Conservation (phyloP, 345 rosid species). For the Cardamine occulta region DNA sequence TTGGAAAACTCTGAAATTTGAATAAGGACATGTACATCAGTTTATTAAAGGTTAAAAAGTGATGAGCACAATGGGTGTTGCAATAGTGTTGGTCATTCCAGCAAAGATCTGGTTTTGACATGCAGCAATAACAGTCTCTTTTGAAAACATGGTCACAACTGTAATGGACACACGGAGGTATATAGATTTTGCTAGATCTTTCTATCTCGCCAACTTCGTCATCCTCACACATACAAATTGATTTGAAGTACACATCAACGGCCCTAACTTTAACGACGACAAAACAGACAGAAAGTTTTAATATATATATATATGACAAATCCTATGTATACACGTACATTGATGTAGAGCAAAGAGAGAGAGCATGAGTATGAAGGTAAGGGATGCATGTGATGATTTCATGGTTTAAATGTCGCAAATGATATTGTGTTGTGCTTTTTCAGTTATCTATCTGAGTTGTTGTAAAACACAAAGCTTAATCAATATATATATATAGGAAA, state of each 20-base stretch:
- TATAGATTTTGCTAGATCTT: background rate
- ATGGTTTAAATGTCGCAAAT: background rate
- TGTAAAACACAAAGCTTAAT: background rate
- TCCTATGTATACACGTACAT: background rate
- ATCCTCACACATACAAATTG: background rate
- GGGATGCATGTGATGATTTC: background rate
- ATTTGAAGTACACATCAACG: background rate
- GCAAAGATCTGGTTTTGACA: conserved; percentile 1
- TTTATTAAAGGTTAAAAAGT: background rate
- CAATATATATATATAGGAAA: background rate
- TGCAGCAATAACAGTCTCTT: conserved; percentile 6
- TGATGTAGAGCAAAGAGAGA: conserved; percentile 14
- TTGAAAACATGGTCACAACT: background rate
- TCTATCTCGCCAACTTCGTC: background rate
- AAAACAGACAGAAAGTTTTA: background rate
- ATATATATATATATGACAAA: background rate
- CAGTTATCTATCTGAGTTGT: background rate
- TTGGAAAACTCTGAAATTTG: background rate
- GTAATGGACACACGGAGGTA: background rate
- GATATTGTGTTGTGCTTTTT: background rate
- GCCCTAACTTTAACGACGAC: background rate
- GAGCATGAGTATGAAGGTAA: background rate
- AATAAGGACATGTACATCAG: background rate
- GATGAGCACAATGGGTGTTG: background rate
- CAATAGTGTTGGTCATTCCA: background rate